Conservation (phyloP, 805 yeast species). For the Zygoascus ofunaensis region DNA sequence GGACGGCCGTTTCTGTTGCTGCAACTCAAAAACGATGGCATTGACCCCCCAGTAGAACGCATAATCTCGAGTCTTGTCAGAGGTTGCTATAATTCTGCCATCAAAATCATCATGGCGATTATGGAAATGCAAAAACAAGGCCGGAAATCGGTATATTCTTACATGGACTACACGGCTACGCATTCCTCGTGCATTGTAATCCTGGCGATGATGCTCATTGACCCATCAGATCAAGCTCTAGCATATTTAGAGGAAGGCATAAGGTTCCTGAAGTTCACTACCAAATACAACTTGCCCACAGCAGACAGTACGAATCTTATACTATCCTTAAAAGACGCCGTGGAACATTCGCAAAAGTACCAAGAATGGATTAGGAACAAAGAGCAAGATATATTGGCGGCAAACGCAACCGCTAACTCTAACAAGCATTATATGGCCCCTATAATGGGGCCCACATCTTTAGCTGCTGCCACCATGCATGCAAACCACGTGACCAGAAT, state of each 20-base stretch:
- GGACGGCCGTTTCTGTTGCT: conserved; percentile 4
- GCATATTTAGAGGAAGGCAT: background rate
- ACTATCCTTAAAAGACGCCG: background rate
- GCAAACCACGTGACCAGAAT: background rate
- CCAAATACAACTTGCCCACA: background rate
- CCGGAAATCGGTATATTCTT: background rate
- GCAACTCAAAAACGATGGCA: background rate
- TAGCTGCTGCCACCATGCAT: background rate
- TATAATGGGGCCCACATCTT: background rate
- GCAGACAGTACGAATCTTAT: background rate
- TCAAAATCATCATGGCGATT: background rate
- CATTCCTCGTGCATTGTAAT: conserved; percentile 1
- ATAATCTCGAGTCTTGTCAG: background rate
- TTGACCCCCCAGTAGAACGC: background rate
- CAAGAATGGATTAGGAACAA: background rate
- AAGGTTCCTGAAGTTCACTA: background rate
- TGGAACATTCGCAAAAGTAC: background rate
- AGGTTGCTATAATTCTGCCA: background rate
- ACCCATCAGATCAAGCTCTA: background rate
- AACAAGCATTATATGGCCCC: background rate
- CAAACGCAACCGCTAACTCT: too few species aligned
- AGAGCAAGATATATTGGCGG: background rate
- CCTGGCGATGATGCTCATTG: background rate
- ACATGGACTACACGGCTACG: conserved; percentile 1
- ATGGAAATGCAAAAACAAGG: background rate